phyloP scores from a whole-genome alignment of 805 yeast genomes.

The Spathaspora boniae region DNA sequence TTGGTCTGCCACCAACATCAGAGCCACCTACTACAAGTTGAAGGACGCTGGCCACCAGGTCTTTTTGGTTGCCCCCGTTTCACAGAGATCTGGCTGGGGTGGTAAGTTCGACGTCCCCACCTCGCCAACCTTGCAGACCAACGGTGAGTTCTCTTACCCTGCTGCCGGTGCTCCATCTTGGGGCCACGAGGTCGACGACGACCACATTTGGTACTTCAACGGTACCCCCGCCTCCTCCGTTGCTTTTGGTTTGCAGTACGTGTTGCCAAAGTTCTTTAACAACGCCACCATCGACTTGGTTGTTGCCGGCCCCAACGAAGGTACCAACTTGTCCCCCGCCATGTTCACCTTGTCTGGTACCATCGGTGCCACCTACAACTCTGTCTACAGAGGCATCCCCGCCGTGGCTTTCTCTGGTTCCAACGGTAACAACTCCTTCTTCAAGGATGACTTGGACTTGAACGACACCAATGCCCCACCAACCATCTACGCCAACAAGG shows the following conservation, averaged over 20 bases:
- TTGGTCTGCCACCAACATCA: conserved; percentile 54
- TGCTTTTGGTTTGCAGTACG: conserved; percentile 45
- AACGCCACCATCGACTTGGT: conserved; percentile 46
- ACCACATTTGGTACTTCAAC: conserved; percentile 52
- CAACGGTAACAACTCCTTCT: conserved; percentile 47
- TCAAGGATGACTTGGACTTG: conserved; percentile 39
- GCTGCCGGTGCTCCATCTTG: conserved; percentile 50
- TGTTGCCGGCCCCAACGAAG: conserved; percentile 54
- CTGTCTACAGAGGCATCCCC: conserved; percentile 47
- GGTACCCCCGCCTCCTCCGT: conserved; percentile 55
- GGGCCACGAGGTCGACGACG: conserved; percentile 43
- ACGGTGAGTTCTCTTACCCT: conserved; percentile 48
- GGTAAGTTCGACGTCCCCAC: conserved; percentile 48
- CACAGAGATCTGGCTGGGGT: conserved; percentile 52
- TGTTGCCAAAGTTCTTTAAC: conserved; percentile 43
- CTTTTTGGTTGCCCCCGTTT: conserved; percentile 49
- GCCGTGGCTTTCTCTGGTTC: conserved; percentile 53
- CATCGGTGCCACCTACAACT: conserved; percentile 47
- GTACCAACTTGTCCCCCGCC: conserved; percentile 44
- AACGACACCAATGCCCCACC: conserved; percentile 38
- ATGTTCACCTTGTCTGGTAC: conserved; percentile 46
- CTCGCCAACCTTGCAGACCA: conserved; percentile 33
- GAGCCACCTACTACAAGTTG: conserved; percentile 51
- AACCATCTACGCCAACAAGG: conserved; percentile 42
- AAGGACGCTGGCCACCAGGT: conserved; percentile 48